Percentiles rank a stretch among this genome's conserved stretches.
Evolutionary conservation across 2,329 filamentous ascomycete genomes (phyloP).

Genomic region (Nigrospora sphaerica): DNA sequence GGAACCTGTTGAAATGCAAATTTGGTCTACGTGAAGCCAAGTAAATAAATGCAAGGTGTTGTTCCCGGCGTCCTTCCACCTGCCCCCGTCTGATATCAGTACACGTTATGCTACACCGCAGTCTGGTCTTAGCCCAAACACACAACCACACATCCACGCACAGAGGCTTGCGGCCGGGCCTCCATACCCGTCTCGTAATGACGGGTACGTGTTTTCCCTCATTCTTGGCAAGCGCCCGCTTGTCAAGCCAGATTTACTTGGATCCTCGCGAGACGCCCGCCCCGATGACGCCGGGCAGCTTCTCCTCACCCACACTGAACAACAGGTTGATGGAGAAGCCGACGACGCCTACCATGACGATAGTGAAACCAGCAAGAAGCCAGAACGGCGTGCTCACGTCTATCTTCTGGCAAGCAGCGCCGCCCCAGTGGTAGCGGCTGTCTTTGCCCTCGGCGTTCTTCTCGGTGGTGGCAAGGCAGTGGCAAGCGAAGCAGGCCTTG

Average conservation of each 20-base stretch:
- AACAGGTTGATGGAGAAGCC: slow-evolving; percentile 69
- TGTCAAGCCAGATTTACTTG: slow-evolving; percentile 35
- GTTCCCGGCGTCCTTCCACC: too few relatives aligned
- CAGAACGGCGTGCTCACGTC: slow-evolving; percentile 87
- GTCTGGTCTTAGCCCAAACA: too few relatives aligned
- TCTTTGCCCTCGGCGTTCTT: slow-evolving; percentile 35
- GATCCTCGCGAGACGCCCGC: slow-evolving; percentile 73
- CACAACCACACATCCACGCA: too few relatives aligned
- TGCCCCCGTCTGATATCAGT: too few relatives aligned
- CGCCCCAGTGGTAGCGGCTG: slow-evolving; percentile 70
- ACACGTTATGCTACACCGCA: too few relatives aligned
- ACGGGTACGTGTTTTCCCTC: neutral
- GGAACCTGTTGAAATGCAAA: neutral
- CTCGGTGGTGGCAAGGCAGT: slow-evolving; percentile 56
- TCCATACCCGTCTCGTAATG: too few relatives aligned
- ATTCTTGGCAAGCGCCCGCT: neutral
- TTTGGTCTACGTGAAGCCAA: too few relatives aligned
- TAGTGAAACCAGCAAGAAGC: slow-evolving; percentile 69
- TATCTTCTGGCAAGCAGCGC: slow-evolving; percentile 81
- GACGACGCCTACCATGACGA: slow-evolving; percentile 62
- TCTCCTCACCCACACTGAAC: slow-evolving; percentile 76
- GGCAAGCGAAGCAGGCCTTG: slow-evolving; percentile 68
- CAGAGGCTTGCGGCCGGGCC: too few relatives aligned
- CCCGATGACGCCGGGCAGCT: slow-evolving; percentile 90
- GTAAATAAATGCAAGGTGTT: too few relatives aligned